phyloP scores from a whole-genome alignment of 441 rosid genomes.

The Arabidopsis lyrata region DNA sequence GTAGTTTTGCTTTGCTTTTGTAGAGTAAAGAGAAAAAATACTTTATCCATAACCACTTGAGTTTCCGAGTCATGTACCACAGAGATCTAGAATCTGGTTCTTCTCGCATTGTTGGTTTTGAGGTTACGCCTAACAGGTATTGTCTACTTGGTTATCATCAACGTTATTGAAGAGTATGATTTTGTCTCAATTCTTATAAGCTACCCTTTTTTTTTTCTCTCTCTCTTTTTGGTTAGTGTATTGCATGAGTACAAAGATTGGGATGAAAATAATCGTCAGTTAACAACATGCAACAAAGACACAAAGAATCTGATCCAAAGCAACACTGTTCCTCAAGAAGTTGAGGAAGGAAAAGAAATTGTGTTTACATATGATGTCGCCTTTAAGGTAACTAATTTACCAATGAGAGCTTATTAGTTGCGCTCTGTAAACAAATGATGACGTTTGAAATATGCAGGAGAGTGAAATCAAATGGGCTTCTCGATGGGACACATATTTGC shows the following conservation, averaged over 20 bases:
- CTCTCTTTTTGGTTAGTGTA: slow-evolving; percentile 54
- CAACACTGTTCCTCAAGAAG: slow-evolving; percentile 86
- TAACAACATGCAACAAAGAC: slow-evolving; percentile 89
- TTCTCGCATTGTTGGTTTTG: slow-evolving; percentile 94
- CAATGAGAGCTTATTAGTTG: not conserved
- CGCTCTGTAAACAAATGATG: not conserved
- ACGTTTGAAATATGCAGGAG: slow-evolving; percentile 53
- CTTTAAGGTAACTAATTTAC: slow-evolving; percentile 62
- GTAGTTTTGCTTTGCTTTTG: slow-evolving; percentile 36
- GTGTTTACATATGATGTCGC: slow-evolving; percentile 90
- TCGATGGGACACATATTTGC: slow-evolving; percentile 98
- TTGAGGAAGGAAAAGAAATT: slow-evolving; percentile 66
- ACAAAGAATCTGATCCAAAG: slow-evolving; percentile 83
- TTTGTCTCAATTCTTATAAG: slow-evolving; percentile 8
- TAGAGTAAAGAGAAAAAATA: slow-evolving; percentile 97
- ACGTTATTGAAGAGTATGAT: slow-evolving; percentile 1
- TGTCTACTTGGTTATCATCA: slow-evolving; percentile 8
- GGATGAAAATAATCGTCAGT: slow-evolving; percentile 79
- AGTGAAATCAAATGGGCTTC: slow-evolving; percentile 99
- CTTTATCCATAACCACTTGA: slow-evolving; percentile 90
- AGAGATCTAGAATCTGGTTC: slow-evolving; percentile 75
- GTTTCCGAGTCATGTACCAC: slow-evolving; percentile 94
- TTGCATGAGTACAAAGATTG: slow-evolving; percentile 91
- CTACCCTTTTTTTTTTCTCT: slow-evolving; percentile 27
- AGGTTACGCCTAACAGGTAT: slow-evolving; percentile 91